Conservation (phyloP, 345 rosid genomes). For the Erysimum cheiranthoides region DNA sequence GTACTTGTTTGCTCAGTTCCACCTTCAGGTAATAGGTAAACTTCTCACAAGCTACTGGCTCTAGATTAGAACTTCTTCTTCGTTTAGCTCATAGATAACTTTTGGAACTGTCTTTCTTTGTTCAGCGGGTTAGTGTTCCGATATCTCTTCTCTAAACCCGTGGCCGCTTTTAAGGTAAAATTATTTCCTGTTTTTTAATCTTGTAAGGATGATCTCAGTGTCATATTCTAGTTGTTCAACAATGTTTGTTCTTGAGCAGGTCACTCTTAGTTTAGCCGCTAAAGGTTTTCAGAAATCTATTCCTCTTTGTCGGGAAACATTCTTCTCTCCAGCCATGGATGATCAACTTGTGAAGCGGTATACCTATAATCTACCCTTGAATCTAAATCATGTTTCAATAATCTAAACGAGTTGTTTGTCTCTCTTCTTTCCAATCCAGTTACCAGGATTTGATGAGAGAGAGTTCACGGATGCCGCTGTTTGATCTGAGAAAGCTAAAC, state of each 20-base stretch:
- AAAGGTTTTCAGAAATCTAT: conserved; percentile 84
- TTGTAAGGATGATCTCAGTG: background rate
- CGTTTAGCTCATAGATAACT: conserved; percentile 14
- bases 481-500: conserved; percentile 86
- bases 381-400: background rate
- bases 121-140: conserved; percentile 86
- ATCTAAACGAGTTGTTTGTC: conserved; percentile 12
- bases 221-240: conserved; percentile 1
- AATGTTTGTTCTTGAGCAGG: conserved; percentile 49
- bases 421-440: conserved; percentile 46
- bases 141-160: conserved; percentile 83
- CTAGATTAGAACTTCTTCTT: conserved; percentile 7
- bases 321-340: conserved; percentile 78
- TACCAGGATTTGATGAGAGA: conserved; percentile 81
- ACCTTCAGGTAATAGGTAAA: conserved; percentile 92
- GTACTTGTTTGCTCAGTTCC: conserved; percentile 88
- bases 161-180: conserved; percentile 86
- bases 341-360: conserved; percentile 77
- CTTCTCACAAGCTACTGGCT: conserved; percentile 15
- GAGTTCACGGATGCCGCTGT: conserved; percentile 77
- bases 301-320: conserved; percentile 86
- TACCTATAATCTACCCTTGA: conserved; percentile 32
- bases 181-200: background rate
- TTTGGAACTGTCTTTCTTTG: conserved; percentile 33
- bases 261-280: conserved; percentile 87